phyloP scores from a whole-genome alignment of 148 eudicot species.

The Arbutus unedo region DNA sequence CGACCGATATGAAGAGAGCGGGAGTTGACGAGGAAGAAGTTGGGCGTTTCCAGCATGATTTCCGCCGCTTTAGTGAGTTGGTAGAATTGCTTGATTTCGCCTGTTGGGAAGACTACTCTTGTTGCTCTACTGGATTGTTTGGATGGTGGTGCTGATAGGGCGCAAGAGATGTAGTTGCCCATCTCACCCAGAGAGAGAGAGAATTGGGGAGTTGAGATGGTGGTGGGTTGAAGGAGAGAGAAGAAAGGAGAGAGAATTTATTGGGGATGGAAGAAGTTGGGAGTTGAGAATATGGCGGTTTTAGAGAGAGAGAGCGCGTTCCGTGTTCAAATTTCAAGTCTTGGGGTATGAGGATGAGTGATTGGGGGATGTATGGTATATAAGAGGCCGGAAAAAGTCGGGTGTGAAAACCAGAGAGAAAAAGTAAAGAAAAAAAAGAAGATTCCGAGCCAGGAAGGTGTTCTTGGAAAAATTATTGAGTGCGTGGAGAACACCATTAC shows the following conservation, averaged over 20 bases:
- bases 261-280: not conserved
- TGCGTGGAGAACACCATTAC: too few species aligned
- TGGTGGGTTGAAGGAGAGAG: not conserved
- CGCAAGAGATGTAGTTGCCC: conserved; percentile 86
- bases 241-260: conserved; percentile 1
- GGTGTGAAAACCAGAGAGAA: not conserved
- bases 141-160: conserved; percentile 27
- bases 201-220: not conserved
- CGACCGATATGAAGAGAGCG: conserved; percentile 48
- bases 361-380: not conserved
- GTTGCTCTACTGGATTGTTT: conserved; percentile 24
- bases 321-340: not conserved
- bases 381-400: not conserved
- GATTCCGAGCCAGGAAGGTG: not conserved
- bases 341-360: not conserved
- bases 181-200: conserved; percentile 16
- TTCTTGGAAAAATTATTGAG: too few species aligned
- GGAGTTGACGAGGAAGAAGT: conserved; percentile 53
- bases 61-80: conserved; percentile 69
- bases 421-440: not conserved
- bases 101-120: conserved; percentile 59
- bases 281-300: not conserved
- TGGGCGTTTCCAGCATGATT: conserved; percentile 73
- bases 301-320: conserved; percentile 2
- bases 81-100: conserved; percentile 57